Evolutionary conservation across 345 rosid species (phyloP).

Genomic region (Sonneratia alba): DNA sequence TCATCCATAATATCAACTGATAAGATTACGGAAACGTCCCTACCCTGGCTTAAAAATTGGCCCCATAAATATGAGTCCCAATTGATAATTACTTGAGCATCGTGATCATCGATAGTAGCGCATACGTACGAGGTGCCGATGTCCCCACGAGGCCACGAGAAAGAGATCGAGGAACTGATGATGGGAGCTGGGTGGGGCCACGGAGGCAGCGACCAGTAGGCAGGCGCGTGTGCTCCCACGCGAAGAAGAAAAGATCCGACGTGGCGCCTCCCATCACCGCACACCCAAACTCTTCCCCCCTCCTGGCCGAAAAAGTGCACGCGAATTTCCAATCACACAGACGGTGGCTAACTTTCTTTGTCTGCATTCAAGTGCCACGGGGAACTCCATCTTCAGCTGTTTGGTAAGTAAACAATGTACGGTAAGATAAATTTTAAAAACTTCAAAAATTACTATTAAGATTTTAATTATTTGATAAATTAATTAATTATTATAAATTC

Average conservation of each 20-base stretch:
- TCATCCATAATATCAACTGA: no score
- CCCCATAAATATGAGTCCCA: no score
- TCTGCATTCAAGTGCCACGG: no score
- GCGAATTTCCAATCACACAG: neutral
- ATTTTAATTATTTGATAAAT: no score
- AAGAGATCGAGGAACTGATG: neutral
- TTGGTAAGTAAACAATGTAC: no score
- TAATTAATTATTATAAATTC: no score
- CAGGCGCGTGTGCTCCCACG: neutral
- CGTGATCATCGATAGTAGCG: neutral
- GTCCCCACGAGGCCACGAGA: neutral
- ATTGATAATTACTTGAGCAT: neutral
- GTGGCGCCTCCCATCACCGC: slow-evolving; percentile 24
- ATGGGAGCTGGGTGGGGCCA: neutral
- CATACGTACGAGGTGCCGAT: neutral
- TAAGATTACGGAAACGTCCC: no score
- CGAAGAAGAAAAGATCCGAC: slow-evolving; percentile 3
- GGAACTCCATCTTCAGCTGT: no score
- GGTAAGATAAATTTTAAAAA: no score
- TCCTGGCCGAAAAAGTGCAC: slow-evolving; percentile 10
- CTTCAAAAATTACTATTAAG: no score
- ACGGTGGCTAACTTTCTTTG: neutral
- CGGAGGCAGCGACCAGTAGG: slow-evolving; percentile 4
- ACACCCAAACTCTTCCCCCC: neutral
- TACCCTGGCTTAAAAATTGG: no score